Percentiles rank a stretch among this genome's conserved stretches.
phyloP scores from a whole-genome alignment of 108 stramenopile species.

The Tribonema minus region DNA sequence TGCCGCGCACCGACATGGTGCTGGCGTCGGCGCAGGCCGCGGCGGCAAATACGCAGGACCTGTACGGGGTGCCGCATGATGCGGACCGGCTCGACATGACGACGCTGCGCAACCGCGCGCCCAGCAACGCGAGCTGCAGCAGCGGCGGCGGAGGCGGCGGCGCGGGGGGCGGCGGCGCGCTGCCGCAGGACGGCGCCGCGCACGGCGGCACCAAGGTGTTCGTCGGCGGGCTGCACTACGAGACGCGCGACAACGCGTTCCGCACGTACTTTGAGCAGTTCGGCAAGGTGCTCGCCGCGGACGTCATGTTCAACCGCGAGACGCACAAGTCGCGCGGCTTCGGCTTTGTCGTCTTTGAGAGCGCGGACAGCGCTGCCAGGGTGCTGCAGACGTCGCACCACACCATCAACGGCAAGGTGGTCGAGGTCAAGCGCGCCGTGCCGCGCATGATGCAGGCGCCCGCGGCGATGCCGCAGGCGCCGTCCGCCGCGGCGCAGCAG shows the following conservation, averaged over 20 bases:
- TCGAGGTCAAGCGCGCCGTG: slow-evolving; percentile 47
- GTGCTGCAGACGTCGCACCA: slow-evolving; percentile 34
- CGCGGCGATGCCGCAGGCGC: slow-evolving; percentile 5
- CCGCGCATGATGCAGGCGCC: slow-evolving; percentile 18
- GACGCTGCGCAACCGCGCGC: too few species aligned
- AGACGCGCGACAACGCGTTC: slow-evolving; percentile 48
- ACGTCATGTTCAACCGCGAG: slow-evolving; percentile 59
- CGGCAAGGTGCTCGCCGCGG: slow-evolving; percentile 48
- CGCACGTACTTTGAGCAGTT: slow-evolving; percentile 53
- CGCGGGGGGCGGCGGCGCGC: too few species aligned
- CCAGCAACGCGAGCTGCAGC: too few species aligned
- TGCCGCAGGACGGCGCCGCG: too few species aligned
- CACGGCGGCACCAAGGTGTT: slow-evolving; percentile 48
- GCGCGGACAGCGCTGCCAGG: slow-evolving; percentile 21
- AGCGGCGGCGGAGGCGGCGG: too few species aligned
- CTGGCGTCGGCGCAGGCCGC: too few species aligned
- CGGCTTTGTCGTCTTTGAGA: slow-evolving; percentile 58
- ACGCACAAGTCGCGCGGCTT: slow-evolving; percentile 58
- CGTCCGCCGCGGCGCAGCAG: too few species aligned
- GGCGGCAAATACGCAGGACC: too few species aligned
- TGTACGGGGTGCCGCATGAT: too few species aligned
- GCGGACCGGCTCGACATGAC: too few species aligned
- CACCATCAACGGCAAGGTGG: slow-evolving; percentile 55
- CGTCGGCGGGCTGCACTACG: slow-evolving; percentile 57
- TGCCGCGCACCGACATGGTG: slow-evolving; percentile 54